Conservation (phyloP, 2,329 filamentous ascomycete species). For the Penicillium sp. region DNA sequence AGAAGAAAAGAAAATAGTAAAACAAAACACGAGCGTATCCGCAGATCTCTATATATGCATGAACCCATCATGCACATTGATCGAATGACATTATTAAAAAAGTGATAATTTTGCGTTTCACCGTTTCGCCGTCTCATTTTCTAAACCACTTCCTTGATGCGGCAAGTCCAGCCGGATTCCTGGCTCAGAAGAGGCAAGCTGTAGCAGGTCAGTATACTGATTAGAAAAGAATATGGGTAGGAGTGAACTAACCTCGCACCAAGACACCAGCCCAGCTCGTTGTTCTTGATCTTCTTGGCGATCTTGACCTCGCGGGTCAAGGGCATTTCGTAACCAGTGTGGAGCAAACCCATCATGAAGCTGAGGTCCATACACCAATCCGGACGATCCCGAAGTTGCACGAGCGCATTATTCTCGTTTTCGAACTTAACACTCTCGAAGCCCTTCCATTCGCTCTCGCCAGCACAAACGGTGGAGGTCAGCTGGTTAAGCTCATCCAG, state of each 20-base stretch:
- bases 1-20: slow-evolving; percentile 14
- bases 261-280: slow-evolving; percentile 96
- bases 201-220: slow-evolving; percentile 25
- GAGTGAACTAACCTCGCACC: slow-evolving; percentile 76
- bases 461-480: slow-evolving; percentile 78
- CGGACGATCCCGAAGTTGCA: slow-evolving; percentile 76
- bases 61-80: slow-evolving; percentile 26
- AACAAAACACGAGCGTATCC: slow-evolving; percentile 23
- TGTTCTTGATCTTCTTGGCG: slow-evolving; percentile 97
- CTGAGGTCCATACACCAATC: slow-evolving; percentile 94
- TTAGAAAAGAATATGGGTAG: not conserved
- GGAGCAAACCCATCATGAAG: slow-evolving; percentile 90
- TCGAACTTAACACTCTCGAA: slow-evolving; percentile 73
- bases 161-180: slow-evolving; percentile 87
- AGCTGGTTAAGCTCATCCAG: slow-evolving; percentile 86
- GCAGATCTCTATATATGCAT: slow-evolving; percentile 33
- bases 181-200: slow-evolving; percentile 81
- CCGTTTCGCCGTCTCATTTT: slow-evolving; percentile 13
- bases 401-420: slow-evolving; percentile 71
- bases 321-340: slow-evolving; percentile 97
- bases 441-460: slow-evolving; percentile 73
- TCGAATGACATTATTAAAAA: slow-evolving; percentile 25
- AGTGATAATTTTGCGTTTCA: slow-evolving; percentile 16
- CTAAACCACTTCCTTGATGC: slow-evolving; percentile 71
- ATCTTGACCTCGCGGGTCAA: slow-evolving; percentile 95